Conservation (phyloP, 2,329 filamentous ascomycete genomes). For the Mariannaea elegans region DNA sequence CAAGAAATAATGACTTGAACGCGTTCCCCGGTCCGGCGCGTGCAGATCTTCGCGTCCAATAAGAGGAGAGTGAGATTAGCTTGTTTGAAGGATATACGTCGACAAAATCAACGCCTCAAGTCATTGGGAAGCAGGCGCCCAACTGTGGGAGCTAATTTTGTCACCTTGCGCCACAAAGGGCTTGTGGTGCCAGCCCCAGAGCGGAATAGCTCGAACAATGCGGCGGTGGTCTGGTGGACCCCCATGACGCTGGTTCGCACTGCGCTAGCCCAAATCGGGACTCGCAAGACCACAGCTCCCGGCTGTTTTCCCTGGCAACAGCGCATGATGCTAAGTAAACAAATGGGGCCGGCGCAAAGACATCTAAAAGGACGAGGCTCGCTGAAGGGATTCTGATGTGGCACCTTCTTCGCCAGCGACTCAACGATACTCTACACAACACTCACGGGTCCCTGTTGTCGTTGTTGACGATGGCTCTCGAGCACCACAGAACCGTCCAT, state of each 20-base stretch:
- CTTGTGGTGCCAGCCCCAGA: background rate
- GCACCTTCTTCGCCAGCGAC: slow-evolving; percentile 52
- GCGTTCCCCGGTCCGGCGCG: slow-evolving; percentile 8
- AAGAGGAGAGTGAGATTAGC: background rate
- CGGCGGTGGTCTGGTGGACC: slow-evolving; percentile 10
- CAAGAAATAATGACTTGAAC: slow-evolving; percentile 1
- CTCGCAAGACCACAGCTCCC: slow-evolving; percentile 19
- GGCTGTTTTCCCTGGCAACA: slow-evolving; percentile 48
- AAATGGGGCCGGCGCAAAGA: slow-evolving; percentile 32
- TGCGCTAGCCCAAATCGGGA: slow-evolving; percentile 20
- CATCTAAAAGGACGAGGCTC: background rate
- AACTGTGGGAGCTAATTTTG: too few species aligned
- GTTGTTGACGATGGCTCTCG: slow-evolving; percentile 49
- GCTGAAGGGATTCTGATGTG: slow-evolving; percentile 43
- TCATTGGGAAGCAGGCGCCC: too few species aligned
- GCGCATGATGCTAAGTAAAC: slow-evolving; percentile 46
- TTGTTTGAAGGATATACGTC: too few species aligned
- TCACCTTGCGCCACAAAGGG: background rate
- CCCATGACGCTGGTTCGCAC: slow-evolving; percentile 31
- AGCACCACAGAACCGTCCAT: slow-evolving; percentile 52
- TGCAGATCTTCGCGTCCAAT: slow-evolving; percentile 10
- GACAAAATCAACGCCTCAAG: slow-evolving; percentile 28
- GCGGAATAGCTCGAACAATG: background rate
- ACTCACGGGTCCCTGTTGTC: slow-evolving; percentile 49
- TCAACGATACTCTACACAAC: slow-evolving; percentile 50